These are phyloP conservation scores for Mortierella sp. DNA, from an alignment of 371 early-diverging fungal genomes.

Conservation along the genomic window DNA sequence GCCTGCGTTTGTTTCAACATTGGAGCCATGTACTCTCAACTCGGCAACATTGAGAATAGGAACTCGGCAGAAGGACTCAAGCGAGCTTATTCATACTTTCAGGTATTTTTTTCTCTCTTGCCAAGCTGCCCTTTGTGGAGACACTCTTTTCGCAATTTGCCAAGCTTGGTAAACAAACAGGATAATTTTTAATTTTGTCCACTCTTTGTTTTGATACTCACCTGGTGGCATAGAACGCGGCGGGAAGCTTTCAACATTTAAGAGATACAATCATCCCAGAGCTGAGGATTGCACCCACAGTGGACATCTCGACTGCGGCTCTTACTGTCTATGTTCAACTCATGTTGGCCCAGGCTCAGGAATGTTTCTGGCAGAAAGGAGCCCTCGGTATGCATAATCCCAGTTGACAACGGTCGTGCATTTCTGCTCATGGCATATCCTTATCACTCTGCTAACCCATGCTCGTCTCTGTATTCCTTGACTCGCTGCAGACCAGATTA, in stretches of 20 bases:
- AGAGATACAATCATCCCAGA: constrained; percentile 70
- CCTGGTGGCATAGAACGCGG: constrained; percentile 69
- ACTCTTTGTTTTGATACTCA: not conserved
- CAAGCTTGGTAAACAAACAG: not conserved
- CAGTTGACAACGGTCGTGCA: too few species aligned
- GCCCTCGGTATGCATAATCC: constrained; percentile 59
- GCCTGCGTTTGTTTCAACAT: constrained; percentile 88
- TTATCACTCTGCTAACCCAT: too few species aligned
- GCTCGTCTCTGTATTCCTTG: not conserved
- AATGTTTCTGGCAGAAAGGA: constrained; percentile 88
- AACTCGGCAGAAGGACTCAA: constrained; percentile 79
- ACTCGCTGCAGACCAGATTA: constrained; percentile 71
- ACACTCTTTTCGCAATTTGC: not conserved
- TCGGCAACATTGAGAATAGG: constrained; percentile 77
- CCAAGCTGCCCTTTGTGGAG: not conserved
- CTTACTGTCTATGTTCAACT: constrained; percentile 74
- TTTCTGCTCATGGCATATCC: not conserved
- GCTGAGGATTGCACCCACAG: constrained; percentile 66
- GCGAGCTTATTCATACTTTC: constrained; percentile 81
- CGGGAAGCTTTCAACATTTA: constrained; percentile 82
- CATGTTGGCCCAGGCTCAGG: constrained; percentile 94
- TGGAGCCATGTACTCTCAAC: constrained; percentile 84
- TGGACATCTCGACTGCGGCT: constrained; percentile 73
- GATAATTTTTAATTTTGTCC: not conserved
- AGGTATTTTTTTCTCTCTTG: constrained; percentile 60